These are phyloP conservation scores for Pythium sukuiense DNA, from an alignment of 352 stramenopile species.

Conservation along the genomic window DNA sequence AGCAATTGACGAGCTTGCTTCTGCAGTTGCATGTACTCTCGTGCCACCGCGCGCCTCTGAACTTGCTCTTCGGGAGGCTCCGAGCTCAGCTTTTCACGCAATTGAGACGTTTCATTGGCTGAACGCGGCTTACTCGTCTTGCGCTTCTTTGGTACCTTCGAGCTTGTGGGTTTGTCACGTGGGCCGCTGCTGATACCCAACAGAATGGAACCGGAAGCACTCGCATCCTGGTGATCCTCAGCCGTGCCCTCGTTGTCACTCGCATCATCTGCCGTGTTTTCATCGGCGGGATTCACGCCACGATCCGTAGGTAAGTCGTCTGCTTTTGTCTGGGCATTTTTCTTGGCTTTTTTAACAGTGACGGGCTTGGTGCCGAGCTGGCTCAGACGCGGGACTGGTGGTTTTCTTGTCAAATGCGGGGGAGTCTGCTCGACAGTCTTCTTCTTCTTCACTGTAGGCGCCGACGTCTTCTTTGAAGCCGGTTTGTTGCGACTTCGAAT, in stretches of 20 bases:
- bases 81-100: conserved; percentile 21
- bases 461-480: neutral
- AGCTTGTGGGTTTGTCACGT: neutral
- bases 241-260: conserved; percentile 1
- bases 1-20: conserved; percentile 44
- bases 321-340: neutral
- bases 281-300: neutral
- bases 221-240: neutral
- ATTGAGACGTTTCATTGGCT: conserved; percentile 8
- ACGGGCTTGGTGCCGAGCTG: conserved; percentile 12
- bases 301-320: neutral
- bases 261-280: neutral
- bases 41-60: conserved; percentile 51
- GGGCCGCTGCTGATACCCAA: neutral
- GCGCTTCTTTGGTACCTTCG: conserved; percentile 9
- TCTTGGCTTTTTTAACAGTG: conserved; percentile 10
- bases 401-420: conserved; percentile 33
- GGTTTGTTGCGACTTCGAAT: conserved; percentile 58
- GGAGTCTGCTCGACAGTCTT: neutral
- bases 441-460: neutral
- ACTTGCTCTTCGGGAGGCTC: conserved; percentile 31
- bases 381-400: conserved; percentile 56
- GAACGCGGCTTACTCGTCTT: neutral
- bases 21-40: conserved; percentile 71
- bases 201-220: conserved; percentile 9